Percentiles rank a stretch among this genome's conserved stretches.
Evolutionary conservation across 495 filamentous ascomycete genomes (phyloP).

Genomic region (Lichenothelia convexa): DNA sequence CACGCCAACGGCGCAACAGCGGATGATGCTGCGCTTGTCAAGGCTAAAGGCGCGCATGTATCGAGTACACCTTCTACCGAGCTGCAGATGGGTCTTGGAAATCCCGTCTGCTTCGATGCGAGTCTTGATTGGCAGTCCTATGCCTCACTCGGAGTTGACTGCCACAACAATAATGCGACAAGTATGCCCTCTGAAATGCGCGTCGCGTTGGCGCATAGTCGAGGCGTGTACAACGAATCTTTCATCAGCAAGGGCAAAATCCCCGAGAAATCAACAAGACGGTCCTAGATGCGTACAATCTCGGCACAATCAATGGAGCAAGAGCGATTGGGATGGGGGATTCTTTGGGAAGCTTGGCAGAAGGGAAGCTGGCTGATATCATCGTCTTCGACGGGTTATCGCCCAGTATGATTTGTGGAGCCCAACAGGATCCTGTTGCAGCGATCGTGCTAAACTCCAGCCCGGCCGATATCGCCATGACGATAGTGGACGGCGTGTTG

Average conservation of each 20-base stretch:
- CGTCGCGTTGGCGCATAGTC: constrained; percentile 25
- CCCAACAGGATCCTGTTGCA: constrained; percentile 26
- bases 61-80: constrained; percentile 13
- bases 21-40: constrained; percentile 15
- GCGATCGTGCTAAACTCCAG: constrained; percentile 32
- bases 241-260: constrained; percentile 14
- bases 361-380: constrained; percentile 31
- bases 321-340: constrained; percentile 17
- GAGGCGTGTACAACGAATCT: constrained; percentile 9
- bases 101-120: not conserved
- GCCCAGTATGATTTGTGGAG: constrained; percentile 29
- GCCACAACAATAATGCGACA: constrained; percentile 25
- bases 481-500: constrained; percentile 29
- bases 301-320: constrained; percentile 31
- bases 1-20: constrained; percentile 17
- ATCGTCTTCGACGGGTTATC: constrained; percentile 29
- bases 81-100: constrained; percentile 10
- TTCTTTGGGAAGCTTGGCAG: constrained; percentile 23
- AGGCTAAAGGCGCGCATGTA: constrained; percentile 2
- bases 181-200: constrained; percentile 29
- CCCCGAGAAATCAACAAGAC: constrained; percentile 17
- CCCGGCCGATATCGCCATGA: constrained; percentile 28
- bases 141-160: constrained; percentile 29
- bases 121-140: not conserved
- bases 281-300: constrained; percentile 30